phyloP scores from a whole-genome alignment of 1,284 basidiomycete species.

The Mycena citricolor region DNA sequence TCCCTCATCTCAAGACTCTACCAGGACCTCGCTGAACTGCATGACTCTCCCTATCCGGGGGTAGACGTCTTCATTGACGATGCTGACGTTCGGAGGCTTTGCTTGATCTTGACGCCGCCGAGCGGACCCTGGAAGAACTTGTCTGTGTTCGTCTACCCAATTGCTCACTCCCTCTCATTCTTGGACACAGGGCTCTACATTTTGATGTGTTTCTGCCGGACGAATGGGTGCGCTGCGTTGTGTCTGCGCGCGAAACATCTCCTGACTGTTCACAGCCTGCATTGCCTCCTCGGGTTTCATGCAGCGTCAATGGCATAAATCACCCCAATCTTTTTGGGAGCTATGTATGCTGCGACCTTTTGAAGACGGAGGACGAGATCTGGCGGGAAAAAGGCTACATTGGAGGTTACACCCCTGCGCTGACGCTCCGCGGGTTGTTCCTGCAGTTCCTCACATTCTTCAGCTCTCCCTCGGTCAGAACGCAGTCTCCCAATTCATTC shows the following conservation, averaged over 20 bases:
- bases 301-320: slow-evolving; percentile 34
- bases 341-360: slow-evolving; percentile 42
- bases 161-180: background rate
- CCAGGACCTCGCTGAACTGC: slow-evolving; percentile 40
- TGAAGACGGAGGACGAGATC: slow-evolving; percentile 29
- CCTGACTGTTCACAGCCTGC: slow-evolving; percentile 30
- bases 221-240: slow-evolving; percentile 32
- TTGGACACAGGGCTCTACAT: slow-evolving; percentile 30
- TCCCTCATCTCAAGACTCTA: slow-evolving; percentile 36
- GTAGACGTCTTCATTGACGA: slow-evolving; percentile 40
- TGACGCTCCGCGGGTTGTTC: slow-evolving; percentile 42
- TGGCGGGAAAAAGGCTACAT: slow-evolving; percentile 15
- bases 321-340: slow-evolving; percentile 40
- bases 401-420: slow-evolving; percentile 38
- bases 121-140: slow-evolving; percentile 42
- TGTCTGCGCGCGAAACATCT: background rate
- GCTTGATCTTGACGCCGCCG: slow-evolving; percentile 39
- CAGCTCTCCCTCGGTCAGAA: slow-evolving; percentile 35
- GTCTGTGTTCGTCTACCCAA: background rate
- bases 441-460: slow-evolving; percentile 46
- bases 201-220: slow-evolving; percentile 39
- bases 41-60: slow-evolving; percentile 39
- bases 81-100: slow-evolving; percentile 38
- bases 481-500: too few species aligned
- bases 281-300: slow-evolving; percentile 33